These are phyloP conservation scores for Eutypa lata DNA, from an alignment of 2,329 filamentous ascomycete species.

Conservation along the genomic window DNA sequence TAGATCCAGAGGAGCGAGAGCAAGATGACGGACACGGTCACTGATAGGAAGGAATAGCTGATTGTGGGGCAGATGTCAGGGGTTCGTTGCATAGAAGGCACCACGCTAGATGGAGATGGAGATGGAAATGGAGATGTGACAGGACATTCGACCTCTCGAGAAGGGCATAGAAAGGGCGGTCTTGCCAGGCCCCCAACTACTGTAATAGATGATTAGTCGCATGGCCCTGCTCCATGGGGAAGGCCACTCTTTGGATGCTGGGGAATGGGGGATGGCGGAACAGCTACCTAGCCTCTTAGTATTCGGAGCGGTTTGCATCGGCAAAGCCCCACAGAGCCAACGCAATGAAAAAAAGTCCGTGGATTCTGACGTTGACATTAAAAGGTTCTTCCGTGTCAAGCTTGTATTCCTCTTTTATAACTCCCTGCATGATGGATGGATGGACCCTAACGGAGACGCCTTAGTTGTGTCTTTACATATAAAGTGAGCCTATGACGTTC, in stretches of 20 bases:
- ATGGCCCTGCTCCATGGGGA: neutral
- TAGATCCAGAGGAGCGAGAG: conserved; percentile 83
- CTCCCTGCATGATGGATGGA: neutral
- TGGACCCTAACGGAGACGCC: neutral
- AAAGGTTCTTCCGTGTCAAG: neutral
- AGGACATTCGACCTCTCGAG: neutral
- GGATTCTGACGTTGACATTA: neutral
- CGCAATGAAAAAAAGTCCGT: neutral
- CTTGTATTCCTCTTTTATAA: neutral
- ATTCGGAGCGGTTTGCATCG: conserved; percentile 17
- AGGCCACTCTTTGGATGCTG: neutral
- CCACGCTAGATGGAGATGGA: neutral
- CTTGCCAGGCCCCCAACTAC: neutral
- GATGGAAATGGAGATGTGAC: too few species aligned
- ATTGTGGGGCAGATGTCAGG: conserved; percentile 3
- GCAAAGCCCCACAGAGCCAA: conserved; percentile 5
- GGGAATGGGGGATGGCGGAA: neutral
- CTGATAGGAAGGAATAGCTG: conserved; percentile 39
- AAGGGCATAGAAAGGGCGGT: neutral
- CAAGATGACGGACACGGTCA: conserved; percentile 86
- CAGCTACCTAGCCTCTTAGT: neutral
- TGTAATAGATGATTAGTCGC: neutral
- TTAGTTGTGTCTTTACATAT: too few species aligned
- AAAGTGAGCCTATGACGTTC: neutral
- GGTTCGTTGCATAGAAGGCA: neutral